phyloP scores from a whole-genome alignment of 306 rosid species.

The Citrullus amarus region DNA sequence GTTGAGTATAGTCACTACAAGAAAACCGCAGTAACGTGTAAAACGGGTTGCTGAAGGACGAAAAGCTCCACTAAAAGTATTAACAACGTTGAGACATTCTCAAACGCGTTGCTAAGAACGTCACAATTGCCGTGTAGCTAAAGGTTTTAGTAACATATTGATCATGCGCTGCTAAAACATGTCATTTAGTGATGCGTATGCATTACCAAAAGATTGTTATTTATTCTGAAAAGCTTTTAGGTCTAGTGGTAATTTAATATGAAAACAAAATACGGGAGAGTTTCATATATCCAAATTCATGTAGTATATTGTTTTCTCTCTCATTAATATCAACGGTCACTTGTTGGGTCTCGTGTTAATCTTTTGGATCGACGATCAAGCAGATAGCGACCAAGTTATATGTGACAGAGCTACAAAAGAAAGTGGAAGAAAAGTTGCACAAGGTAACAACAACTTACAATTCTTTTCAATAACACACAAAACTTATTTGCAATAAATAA shows the following conservation, averaged over 20 bases:
- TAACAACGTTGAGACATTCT: too few species aligned
- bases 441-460: constrained; percentile 36
- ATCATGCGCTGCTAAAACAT: too few species aligned
- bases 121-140: too few species aligned
- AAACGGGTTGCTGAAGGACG: too few species aligned
- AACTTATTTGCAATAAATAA: not conserved
- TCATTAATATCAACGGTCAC: not conserved
- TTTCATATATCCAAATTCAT: not conserved
- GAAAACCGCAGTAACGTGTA: too few species aligned
- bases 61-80: too few species aligned
- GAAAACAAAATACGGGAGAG: not conserved
- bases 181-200: too few species aligned
- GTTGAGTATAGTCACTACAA: too few species aligned
- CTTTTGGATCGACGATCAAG: not conserved
- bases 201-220: too few species aligned
- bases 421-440: constrained; percentile 45
- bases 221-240: too few species aligned
- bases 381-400: constrained; percentile 72
- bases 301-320: not conserved
- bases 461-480: not conserved
- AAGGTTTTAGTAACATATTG: too few species aligned
- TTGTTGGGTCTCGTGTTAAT: not conserved
- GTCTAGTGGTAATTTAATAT: not conserved
- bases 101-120: too few species aligned
- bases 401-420: constrained; percentile 53